Conservation (phyloP, 2,329 filamentous ascomycete genomes). For the Ceratocystis huliohia region DNA sequence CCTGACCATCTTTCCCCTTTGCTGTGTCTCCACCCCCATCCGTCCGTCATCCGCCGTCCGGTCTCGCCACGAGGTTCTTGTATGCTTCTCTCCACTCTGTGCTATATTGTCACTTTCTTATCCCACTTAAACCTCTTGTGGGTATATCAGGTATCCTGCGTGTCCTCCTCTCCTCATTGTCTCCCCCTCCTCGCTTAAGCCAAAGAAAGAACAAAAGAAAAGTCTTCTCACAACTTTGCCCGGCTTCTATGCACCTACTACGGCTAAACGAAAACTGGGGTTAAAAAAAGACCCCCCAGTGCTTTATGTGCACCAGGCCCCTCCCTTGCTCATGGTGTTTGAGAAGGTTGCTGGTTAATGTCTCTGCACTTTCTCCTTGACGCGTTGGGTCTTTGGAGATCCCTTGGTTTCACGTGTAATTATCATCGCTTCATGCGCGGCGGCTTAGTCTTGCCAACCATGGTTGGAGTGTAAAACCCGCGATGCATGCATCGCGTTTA, state of each 20-base stretch:
- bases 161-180: too few species aligned
- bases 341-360: background rate
- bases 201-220: background rate
- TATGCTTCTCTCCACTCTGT: too few species aligned
- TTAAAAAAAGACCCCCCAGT: background rate
- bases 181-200: background rate
- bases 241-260: background rate
- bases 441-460: background rate
- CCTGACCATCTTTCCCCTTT: too few species aligned
- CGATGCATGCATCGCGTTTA: background rate
- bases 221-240: background rate
- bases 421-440: background rate
- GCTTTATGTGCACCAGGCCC: background rate
- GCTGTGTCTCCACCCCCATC: too few species aligned
- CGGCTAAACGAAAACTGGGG: background rate
- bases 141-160: too few species aligned
- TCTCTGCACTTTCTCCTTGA: background rate
- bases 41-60: too few species aligned
- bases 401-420: slow-evolving; percentile 8
- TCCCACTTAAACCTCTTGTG: too few species aligned
- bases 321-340: background rate
- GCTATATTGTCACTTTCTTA: too few species aligned
- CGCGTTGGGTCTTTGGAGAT: background rate
- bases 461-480: background rate
- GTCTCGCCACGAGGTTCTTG: too few species aligned